Base-by-base conservation (phyloP, 2,329 filamentous ascomycete genomes). In the Apiospora marii region DNA sequence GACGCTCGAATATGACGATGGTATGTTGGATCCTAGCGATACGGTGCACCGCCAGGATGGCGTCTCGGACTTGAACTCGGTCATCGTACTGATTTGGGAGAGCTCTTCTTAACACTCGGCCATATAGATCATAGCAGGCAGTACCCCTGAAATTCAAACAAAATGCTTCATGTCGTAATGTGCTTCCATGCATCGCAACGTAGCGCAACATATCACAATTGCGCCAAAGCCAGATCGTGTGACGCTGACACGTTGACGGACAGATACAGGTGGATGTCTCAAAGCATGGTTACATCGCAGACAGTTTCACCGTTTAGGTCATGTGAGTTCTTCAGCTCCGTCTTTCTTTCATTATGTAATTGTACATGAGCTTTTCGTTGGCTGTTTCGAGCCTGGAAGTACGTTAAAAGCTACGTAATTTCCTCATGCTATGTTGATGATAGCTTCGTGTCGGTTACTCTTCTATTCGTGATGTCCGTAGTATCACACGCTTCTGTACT, bases 11-110 rank as follows among this genome's bases (percentile, higher is more conserved):
- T 75, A 74, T 30, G 75, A 78, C 16, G 68, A 75, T 49, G 74
- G 77, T 51, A 70, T 74, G 12, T 67, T 74, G 71, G 5, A 70
- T 16, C 44, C 73, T 3, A 76, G 74, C 27, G 75, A 78, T 68
- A 74, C 69, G 24, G 73, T 74, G 22, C 76, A 78, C 61, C 72
- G 72, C n/a, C 75, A 77, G 43, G 78, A 78, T 58, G 78, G 78
- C 41, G 73, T 74, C 7, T 76, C 79, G 7, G 77, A 80, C 43
- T 75, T 80, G 1, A 83, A 85, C 72, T 85, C 83, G 30, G 77
- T 85, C 5, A 81, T 85, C 74, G 78, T 85, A 22, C 73, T 85
- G 72, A 80, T 85, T 13, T 85, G 84, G 84, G 81, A 84, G 71
- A 64, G 53, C 27, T 71, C 43, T 70, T 71, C 79, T 6, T 68